These are phyloP conservation scores for Backusella psychrophila DNA, from an alignment of 192 early-diverging fungal species.

Conservation along the genomic window DNA sequence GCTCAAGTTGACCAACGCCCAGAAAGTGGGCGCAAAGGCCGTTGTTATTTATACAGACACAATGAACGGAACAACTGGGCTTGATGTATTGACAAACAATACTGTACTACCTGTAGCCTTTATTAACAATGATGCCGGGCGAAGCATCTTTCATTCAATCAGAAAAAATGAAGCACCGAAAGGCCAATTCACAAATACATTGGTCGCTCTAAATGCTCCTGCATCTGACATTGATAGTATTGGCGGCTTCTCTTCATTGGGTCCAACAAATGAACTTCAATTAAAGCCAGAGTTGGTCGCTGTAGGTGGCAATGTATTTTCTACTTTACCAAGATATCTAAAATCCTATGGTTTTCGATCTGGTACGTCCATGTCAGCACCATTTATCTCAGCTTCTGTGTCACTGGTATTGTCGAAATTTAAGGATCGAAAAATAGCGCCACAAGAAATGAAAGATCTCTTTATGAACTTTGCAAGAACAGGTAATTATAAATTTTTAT, in stretches of 20 bases:
- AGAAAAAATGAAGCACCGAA: background rate
- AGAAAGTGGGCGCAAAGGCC: conserved; percentile 57
- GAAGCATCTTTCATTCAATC: background rate
- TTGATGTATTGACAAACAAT: background rate
- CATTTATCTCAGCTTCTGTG: conserved; percentile 46
- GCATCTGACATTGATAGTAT: conserved; percentile 22
- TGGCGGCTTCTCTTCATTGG: conserved; percentile 70
- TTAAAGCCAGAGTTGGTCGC: conserved; percentile 49
- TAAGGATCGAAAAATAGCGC: background rate
- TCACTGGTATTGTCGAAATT: conserved; percentile 38
- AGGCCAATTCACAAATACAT: conserved; percentile 16
- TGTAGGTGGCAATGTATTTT: conserved; percentile 52
- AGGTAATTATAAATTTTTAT: conserved; percentile 12
- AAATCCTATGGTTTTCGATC: conserved; percentile 42
- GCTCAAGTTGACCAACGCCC: conserved; percentile 54
- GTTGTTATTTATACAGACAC: conserved; percentile 59
- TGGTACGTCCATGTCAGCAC: conserved; percentile 60
- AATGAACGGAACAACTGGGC: background rate
- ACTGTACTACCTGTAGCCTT: conserved; percentile 20
- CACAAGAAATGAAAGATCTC: conserved; percentile 11
- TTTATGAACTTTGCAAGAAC: conserved; percentile 32
- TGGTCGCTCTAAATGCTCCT: conserved; percentile 10
- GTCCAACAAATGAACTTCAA: conserved; percentile 68
- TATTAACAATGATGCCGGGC: conserved; percentile 7
- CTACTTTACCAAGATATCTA: conserved; percentile 38